Evolutionary conservation across 306 rosid genomes (phyloP).

Genomic region (Prunus salicina): DNA sequence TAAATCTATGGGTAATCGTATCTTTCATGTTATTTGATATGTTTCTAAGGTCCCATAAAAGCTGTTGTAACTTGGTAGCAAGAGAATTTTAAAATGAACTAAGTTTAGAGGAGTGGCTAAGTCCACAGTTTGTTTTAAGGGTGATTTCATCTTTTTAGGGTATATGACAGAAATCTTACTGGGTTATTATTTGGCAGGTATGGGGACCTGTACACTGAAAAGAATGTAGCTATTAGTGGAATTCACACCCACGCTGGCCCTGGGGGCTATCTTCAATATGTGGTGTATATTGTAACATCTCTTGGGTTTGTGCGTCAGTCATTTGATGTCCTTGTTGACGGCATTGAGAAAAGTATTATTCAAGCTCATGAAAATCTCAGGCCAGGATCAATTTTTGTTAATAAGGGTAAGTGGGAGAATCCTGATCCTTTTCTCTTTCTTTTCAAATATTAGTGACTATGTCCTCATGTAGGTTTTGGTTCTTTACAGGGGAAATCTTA

Average conservation of each 20-base stretch:
- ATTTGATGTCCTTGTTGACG: conserved; percentile 81
- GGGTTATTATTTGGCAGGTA: conserved; percentile 49
- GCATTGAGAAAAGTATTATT: conserved; percentile 79
- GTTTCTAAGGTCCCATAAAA: neutral
- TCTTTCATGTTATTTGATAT: neutral
- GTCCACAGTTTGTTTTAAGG: neutral
- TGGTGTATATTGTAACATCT: conserved; percentile 78
- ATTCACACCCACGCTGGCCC: conserved; percentile 96
- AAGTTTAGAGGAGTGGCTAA: neutral
- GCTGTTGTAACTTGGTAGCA: neutral
- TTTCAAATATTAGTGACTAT: neutral
- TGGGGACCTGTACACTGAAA: conserved; percentile 75
- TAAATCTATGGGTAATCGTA: neutral
- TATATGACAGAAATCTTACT: neutral
- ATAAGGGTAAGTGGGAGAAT: conserved; percentile 52
- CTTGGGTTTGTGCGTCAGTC: conserved; percentile 91
- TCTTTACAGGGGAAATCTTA: conserved; percentile 69
- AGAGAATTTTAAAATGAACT: neutral
- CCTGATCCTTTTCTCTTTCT: neutral
- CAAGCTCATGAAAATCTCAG: conserved; percentile 85
- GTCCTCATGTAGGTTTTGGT: conserved; percentile 13
- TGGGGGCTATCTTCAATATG: conserved; percentile 96
- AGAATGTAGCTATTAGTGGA: conserved; percentile 95
- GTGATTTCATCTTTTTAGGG: neutral
- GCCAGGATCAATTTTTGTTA: conserved; percentile 71